Percentiles rank a stretch among this genome's conserved stretches.
Evolutionary conservation across 192 early-diverging fungal genomes (phyloP).

Genomic region (Funneliformis mosseae): DNA sequence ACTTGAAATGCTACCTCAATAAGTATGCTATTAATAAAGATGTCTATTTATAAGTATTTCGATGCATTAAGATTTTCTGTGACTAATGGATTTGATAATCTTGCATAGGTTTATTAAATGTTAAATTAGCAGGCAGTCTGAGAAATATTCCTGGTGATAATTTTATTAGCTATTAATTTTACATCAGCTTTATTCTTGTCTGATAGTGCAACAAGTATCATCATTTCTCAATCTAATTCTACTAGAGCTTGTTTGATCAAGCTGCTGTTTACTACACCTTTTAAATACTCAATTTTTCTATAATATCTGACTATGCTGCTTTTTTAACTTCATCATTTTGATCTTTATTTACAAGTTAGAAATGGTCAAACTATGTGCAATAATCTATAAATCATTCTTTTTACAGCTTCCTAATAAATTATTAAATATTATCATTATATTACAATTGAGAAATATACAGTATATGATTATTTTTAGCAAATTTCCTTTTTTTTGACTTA

Average conservation of each 20-base stretch:
- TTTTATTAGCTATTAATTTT: conserved; percentile 34
- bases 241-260: conserved; percentile 43
- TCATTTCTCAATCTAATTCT: conserved; percentile 2
- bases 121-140: not conserved
- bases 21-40: not conserved
- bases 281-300: conserved; percentile 70
- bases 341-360: conserved; percentile 85
- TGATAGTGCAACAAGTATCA: conserved; percentile 41
- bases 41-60: not conserved
- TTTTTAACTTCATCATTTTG: conserved; percentile 89
- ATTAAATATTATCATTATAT: not conserved
- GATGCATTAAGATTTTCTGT: not conserved
- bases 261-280: conserved; percentile 70
- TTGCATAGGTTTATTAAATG: not conserved
- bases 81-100: not conserved
- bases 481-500: conserved; percentile 50
- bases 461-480: not conserved
- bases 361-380: conserved; percentile 65
- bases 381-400: conserved; percentile 54
- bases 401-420: conserved; percentile 38
- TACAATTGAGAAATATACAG: not conserved
- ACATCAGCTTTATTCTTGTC: conserved; percentile 33
- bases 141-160: conserved; percentile 29
- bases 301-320: conserved; percentile 67
- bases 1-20: not conserved